Evolutionary conservation across 75 land plant species (phyloP), one percentile per base, ranked within the genome.

Genomic region (Picea sitchensis): DNA sequence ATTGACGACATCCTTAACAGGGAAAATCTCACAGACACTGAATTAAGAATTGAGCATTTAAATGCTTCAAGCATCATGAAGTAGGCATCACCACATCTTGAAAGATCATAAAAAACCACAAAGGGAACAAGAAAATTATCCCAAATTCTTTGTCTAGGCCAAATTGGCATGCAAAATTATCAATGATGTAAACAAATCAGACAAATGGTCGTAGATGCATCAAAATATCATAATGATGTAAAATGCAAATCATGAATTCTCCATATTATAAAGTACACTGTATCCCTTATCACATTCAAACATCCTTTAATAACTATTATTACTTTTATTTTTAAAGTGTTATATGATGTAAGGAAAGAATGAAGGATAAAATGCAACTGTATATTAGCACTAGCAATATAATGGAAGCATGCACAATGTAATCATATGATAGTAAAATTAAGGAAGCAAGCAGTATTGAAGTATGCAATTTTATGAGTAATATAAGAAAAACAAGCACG

Each of bases 21-120:
- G 56, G 11, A 71, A 71, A 1, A 44, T 20, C 21, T 9, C n/a
- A 44, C 74, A n/a, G 7, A n/a, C 12, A 71, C 74, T 8, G 41
- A 36, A 15, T 67, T 36, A 67, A 20, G 36, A 73, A 44, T 51
- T 73, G n/a, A 73, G 57, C 30, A 73, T 73, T 73, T 6, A 73
- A 21, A 12, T 73, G 75, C 23, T 12, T 12, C 58, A 15, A 58
- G 14, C 7, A 57, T 20, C 74, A 41, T 15, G 56, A 51, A 9
- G 56, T 51, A 51, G 9, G 56, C 12, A 51, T 51, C 56, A 51
- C 12, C 56, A 51, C 12, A 51, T 51, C 9, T 51, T 51, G 12
- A 51, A 9, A 51, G 56, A 9, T 9, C 36, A 67, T 5, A 36
- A 15, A 31, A 3, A 9, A 32, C 6, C 36, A 67, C 17, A 32